These are phyloP conservation scores for Mycena floridula DNA, from an alignment of 768 basidiomycete genomes.

Conservation along the genomic window DNA sequence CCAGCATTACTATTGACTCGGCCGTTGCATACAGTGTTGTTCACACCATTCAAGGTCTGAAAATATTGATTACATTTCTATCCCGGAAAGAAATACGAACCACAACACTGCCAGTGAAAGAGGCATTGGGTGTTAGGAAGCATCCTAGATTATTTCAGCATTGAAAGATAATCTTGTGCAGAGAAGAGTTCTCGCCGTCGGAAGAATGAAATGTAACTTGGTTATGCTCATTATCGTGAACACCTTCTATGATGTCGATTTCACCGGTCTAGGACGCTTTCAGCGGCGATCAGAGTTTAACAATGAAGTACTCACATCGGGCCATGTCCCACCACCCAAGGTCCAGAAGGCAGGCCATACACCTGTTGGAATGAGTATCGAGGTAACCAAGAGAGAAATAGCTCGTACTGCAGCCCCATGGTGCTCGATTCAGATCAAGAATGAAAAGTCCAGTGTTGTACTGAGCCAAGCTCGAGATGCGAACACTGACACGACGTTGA, in stretches of 20 bases:
- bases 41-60: conserved; percentile 40
- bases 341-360: conserved; percentile 87
- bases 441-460: conserved; percentile 82
- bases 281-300: background rate
- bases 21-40: conserved; percentile 52
- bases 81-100: conserved; percentile 29
- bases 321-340: conserved; percentile 56
- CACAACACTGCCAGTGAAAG: conserved; percentile 59
- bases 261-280: conserved; percentile 52
- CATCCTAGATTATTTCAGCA: conserved; percentile 41
- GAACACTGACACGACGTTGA: conserved; percentile 45
- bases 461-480: conserved; percentile 57
- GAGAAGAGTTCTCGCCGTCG: conserved; percentile 36
- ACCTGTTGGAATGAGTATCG: conserved; percentile 29
- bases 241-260: conserved; percentile 81
- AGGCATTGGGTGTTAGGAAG: conserved; percentile 42
- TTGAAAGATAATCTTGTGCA: background rate
- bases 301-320: conserved; percentile 38
- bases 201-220: conserved; percentile 80
- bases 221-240: conserved; percentile 80
- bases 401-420: conserved; percentile 79
- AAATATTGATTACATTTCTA: background rate
- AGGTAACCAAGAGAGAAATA: background rate
- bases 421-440: conserved; percentile 76
- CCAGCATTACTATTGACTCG: conserved; percentile 55